A percentile compares a stretch with the other conserved stretches of the same genome.
Evolutionary conservation across 805 yeast species (phyloP).

Genomic region (Spathaspora passalidarum): DNA sequence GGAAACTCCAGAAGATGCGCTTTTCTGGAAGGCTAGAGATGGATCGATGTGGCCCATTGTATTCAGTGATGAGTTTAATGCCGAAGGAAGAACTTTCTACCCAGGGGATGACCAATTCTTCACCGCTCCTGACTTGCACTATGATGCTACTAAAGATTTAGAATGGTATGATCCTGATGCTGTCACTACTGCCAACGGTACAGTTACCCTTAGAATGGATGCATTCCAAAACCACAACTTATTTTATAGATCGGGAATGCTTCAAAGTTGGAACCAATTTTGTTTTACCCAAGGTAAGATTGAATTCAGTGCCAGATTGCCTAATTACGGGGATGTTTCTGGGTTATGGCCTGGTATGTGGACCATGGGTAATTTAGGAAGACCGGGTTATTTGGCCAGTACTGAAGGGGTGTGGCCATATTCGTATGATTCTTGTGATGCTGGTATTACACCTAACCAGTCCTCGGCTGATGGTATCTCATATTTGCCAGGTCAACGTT

Average conservation of each 20-base stretch:
- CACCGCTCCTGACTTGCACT: constrained; percentile 37
- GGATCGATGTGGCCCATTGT: constrained; percentile 35
- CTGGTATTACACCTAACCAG: constrained; percentile 41
- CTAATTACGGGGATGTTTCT: constrained; percentile 33
- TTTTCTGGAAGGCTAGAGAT: constrained; percentile 15
- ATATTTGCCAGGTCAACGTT: constrained; percentile 37
- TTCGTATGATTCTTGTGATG: constrained; percentile 37
- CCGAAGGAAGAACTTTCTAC: constrained; percentile 41
- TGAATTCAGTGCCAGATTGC: constrained; percentile 31
- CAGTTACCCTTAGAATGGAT: constrained; percentile 34
- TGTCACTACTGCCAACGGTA: constrained; percentile 37
- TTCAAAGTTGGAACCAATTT: constrained; percentile 38
- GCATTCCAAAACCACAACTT: constrained; percentile 35
- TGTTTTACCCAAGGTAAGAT: constrained; percentile 36
- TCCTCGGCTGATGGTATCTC: constrained; percentile 41
- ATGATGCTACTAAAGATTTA: constrained; percentile 41
- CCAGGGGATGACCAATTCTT: constrained; percentile 43
- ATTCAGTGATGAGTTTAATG: constrained; percentile 40
- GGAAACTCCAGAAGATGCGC: constrained; percentile 33
- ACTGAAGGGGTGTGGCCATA: constrained; percentile 43
- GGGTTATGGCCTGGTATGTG: constrained; percentile 44
- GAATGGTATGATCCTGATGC: constrained; percentile 47
- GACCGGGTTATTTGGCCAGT: constrained; percentile 37
- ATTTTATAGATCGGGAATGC: constrained; percentile 39
- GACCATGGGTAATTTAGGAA: constrained; percentile 40